These are phyloP conservation scores for Fusarium falciforme DNA, from an alignment of 2,329 filamentous ascomycete genomes.

Conservation along the genomic window DNA sequence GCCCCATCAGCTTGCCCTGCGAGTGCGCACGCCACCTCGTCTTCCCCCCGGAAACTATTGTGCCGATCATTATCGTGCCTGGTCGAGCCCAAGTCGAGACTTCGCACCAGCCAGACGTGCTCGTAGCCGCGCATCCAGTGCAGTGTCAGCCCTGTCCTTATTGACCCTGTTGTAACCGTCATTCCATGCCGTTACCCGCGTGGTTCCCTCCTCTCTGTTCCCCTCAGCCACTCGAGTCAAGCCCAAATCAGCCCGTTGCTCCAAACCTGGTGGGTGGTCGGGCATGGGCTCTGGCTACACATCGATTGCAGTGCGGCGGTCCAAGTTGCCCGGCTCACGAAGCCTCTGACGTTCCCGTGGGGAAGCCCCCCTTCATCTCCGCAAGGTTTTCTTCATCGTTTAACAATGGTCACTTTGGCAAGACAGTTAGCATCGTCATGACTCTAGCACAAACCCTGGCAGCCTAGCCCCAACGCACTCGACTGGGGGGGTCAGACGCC, in stretches of 20 bases:
- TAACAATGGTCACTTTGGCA: slow-evolving; percentile 67
- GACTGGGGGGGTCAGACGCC: slow-evolving; percentile 18
- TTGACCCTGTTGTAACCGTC: slow-evolving; percentile 35
- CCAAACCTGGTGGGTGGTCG: slow-evolving; percentile 31
- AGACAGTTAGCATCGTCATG: slow-evolving; percentile 41
- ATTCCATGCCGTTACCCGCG: slow-evolving; percentile 27
- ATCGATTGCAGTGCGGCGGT: slow-evolving; percentile 36
- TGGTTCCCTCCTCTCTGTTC: slow-evolving; percentile 27
- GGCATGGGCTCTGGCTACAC: slow-evolving; percentile 30
- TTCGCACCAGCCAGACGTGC: slow-evolving; percentile 36
- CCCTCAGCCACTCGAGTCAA: slow-evolving; percentile 24
- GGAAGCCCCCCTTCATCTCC: slow-evolving; percentile 38
- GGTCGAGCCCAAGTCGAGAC: slow-evolving; percentile 37
- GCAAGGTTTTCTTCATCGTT: slow-evolving; percentile 68
- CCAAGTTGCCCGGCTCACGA: slow-evolving; percentile 30
- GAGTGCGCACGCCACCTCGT: slow-evolving; percentile 40
- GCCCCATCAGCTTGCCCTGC: slow-evolving; percentile 29
- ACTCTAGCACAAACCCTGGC: slow-evolving; percentile 25
- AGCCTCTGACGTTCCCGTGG: slow-evolving; percentile 35
- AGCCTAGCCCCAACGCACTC: slow-evolving; percentile 21
- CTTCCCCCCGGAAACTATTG: slow-evolving; percentile 41
- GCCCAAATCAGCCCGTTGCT: slow-evolving; percentile 12
- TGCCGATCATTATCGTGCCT: slow-evolving; percentile 45
- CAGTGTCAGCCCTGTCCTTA: slow-evolving; percentile 44
- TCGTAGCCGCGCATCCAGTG: slow-evolving; percentile 44